phyloP scores from a whole-genome alignment of 352 stramenopile genomes.

The Pythium scleroteichum region DNA sequence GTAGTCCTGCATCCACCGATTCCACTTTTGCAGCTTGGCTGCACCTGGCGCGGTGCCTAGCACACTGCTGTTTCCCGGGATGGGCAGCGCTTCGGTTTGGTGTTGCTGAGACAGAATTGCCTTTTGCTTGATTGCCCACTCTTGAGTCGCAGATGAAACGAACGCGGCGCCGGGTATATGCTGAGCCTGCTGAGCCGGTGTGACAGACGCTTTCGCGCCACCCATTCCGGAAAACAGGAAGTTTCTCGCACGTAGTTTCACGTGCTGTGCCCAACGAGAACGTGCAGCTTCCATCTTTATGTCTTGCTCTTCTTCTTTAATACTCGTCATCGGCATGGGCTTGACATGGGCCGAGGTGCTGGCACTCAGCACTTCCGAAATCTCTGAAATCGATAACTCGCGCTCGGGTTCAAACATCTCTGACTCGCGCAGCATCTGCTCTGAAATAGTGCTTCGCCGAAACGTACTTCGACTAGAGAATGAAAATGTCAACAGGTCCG shows the following conservation, averaged over 20 bases:
- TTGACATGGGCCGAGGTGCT: slow-evolving; percentile 56
- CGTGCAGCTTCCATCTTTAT: slow-evolving; percentile 83
- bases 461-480: slow-evolving; percentile 83
- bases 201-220: slow-evolving; percentile 8
- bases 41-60: slow-evolving; percentile 34
- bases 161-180: slow-evolving; percentile 15
- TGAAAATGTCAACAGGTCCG: slow-evolving; percentile 53
- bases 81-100: slow-evolving; percentile 13
- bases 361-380: slow-evolving; percentile 74
- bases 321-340: slow-evolving; percentile 78
- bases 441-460: slow-evolving; percentile 74
- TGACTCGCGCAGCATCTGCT: slow-evolving; percentile 84
- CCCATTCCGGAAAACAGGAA: slow-evolving; percentile 64
- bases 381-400: slow-evolving; percentile 66
- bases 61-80: slow-evolving; percentile 21
- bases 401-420: slow-evolving; percentile 83
- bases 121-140: slow-evolving; percentile 80
- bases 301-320: slow-evolving; percentile 84
- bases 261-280: slow-evolving; percentile 82
- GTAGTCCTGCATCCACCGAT: slow-evolving; percentile 37
- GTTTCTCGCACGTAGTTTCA: slow-evolving; percentile 80
- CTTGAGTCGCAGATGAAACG: slow-evolving; percentile 54
- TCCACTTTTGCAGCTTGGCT: slow-evolving; percentile 82
- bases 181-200: slow-evolving; percentile 13
- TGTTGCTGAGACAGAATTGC: slow-evolving; percentile 60